Evolutionary conservation across 1,284 basidiomycete species (phyloP).

Genomic region (Kwoniella shivajii): DNA sequence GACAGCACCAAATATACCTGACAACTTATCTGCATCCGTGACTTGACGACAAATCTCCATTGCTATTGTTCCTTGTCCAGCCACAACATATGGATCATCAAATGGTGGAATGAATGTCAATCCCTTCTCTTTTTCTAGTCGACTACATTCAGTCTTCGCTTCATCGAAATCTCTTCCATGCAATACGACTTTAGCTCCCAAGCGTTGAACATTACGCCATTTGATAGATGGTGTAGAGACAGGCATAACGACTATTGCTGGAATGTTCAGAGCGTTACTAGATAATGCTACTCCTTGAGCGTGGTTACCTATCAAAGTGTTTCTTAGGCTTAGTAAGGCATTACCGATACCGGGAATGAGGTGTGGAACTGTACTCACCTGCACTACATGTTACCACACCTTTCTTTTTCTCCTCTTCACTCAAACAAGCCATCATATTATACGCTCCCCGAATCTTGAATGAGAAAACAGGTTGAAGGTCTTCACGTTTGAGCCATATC

Average conservation of each 20-base stretch:
- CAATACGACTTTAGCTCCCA: slow-evolving; percentile 92
- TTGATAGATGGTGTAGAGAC: slow-evolving; percentile 94
- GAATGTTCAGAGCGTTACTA: slow-evolving; percentile 79
- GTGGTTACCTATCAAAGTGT: slow-evolving; percentile 86
- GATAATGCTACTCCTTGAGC: slow-evolving; percentile 98
- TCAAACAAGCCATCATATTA: slow-evolving; percentile 95
- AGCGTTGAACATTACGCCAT: slow-evolving; percentile 85
- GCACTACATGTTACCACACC: slow-evolving; percentile 98
- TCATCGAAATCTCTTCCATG: slow-evolving; percentile 94
- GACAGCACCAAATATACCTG: slow-evolving; percentile 84
- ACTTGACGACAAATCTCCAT: slow-evolving; percentile 92
- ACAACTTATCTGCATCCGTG: slow-evolving; percentile 70
- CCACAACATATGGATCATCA: slow-evolving; percentile 95
- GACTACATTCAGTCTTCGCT: slow-evolving; percentile 90
- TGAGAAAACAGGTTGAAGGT: slow-evolving; percentile 96
- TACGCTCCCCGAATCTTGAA: slow-evolving; percentile 99
- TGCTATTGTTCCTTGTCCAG: slow-evolving; percentile 93
- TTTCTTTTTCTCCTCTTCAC: slow-evolving; percentile 89
- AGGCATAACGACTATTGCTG: slow-evolving; percentile 99
- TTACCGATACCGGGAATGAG: no score
- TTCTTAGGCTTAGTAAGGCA: no score
- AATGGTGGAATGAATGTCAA: slow-evolving; percentile 95
- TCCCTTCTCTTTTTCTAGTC: slow-evolving; percentile 74
- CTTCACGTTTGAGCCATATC: slow-evolving; percentile 96
- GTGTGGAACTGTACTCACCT: slow-evolving; percentile 78